These are phyloP conservation scores for Daldinia sp. DNA, from an alignment of 2,329 filamentous ascomycete species.

Conservation along the genomic window DNA sequence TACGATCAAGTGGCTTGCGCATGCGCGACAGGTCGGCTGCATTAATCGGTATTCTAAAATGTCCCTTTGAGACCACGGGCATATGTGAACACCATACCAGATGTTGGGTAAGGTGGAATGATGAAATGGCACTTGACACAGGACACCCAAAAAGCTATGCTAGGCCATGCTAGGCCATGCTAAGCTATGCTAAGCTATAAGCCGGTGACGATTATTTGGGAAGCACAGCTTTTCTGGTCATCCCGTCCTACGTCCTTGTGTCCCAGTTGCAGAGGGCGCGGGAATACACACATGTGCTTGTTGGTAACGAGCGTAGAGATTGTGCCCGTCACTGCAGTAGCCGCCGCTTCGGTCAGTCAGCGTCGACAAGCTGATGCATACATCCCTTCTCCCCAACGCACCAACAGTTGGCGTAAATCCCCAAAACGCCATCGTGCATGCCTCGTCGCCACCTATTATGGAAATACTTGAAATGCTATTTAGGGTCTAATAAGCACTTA, in stretches of 20 bases:
- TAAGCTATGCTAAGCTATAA: constrained; percentile 6
- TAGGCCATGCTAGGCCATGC: constrained; percentile 9
- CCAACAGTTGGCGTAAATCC: constrained; percentile 27
- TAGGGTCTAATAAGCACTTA: neutral
- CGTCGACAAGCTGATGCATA: constrained; percentile 15
- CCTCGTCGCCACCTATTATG: neutral
- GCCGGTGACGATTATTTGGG: neutral
- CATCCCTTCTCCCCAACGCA: constrained; percentile 24
- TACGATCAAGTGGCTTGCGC: constrained; percentile 33
- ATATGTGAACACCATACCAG: constrained; percentile 18
- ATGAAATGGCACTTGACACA: constrained; percentile 15
- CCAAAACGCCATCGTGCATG: neutral
- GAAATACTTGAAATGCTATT: neutral
- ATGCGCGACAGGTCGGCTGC: constrained; percentile 34
- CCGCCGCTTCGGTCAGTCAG: constrained; percentile 18
- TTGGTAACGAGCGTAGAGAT: constrained; percentile 18
- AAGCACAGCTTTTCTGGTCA: constrained; percentile 15
- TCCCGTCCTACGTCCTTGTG: constrained; percentile 22
- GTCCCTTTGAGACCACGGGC: constrained; percentile 24
- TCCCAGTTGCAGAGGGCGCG: constrained; percentile 24
- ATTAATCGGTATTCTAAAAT: constrained; percentile 30
- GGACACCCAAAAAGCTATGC: too few relatives aligned
- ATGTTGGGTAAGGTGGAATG: neutral
- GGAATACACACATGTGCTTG: constrained; percentile 15
- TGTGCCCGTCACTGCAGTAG: constrained; percentile 9